These are phyloP conservation scores for Boletellus ananiceps DNA, from an alignment of 768 basidiomycete species.

Conservation along the genomic window DNA sequence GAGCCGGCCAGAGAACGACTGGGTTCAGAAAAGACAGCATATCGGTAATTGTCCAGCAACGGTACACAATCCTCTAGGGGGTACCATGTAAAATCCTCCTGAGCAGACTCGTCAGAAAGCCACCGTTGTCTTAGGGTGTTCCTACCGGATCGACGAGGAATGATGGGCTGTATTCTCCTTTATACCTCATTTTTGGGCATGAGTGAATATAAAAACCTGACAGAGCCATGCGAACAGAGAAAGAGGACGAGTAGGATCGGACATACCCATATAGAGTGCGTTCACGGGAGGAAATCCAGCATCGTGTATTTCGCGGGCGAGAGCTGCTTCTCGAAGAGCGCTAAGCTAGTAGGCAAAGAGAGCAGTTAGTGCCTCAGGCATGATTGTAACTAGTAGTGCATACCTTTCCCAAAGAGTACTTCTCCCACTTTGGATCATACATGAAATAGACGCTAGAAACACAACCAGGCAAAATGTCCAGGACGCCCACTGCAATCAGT, in stretches of 20 bases:
- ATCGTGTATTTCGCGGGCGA: slow-evolving; percentile 69
- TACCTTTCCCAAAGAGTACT: slow-evolving; percentile 68
- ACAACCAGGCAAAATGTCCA: slow-evolving; percentile 85
- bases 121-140: slow-evolving; percentile 26
- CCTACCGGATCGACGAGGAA: slow-evolving; percentile 78
- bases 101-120: slow-evolving; percentile 29
- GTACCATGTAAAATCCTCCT: slow-evolving; percentile 82
- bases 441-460: slow-evolving; percentile 88
- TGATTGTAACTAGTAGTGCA: neutral
- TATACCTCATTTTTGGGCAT: slow-evolving; percentile 95
- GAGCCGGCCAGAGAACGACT: slow-evolving; percentile 44
- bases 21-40: slow-evolving; percentile 67
- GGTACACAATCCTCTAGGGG: slow-evolving; percentile 50
- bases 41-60: slow-evolving; percentile 62
- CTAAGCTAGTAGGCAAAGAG: slow-evolving; percentile 52
- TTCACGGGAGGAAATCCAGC: slow-evolving; percentile 62
- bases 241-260: slow-evolving; percentile 21
- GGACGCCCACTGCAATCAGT: slow-evolving; percentile 79
- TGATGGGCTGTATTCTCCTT: slow-evolving; percentile 89
- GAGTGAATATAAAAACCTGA: slow-evolving; percentile 90
- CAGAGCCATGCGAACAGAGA: neutral
- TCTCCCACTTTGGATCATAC: slow-evolving; percentile 69
- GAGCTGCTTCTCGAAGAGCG: slow-evolving; percentile 76
- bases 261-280: slow-evolving; percentile 83
- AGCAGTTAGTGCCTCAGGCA: neutral